Conservation (phyloP, 169 alveolate species). For the Theileria luwenshuni region DNA sequence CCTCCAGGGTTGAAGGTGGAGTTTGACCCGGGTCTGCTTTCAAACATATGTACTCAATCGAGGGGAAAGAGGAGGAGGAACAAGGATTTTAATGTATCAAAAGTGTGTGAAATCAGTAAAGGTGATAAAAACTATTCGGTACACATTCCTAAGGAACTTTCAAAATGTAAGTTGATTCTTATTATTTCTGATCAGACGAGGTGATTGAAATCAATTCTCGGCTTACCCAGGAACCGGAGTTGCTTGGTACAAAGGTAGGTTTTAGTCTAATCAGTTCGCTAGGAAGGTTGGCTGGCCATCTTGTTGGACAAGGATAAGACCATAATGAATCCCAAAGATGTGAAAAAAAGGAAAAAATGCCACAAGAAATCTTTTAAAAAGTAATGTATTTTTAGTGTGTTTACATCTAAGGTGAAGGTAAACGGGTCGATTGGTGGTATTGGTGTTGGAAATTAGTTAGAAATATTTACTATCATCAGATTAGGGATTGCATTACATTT, state of each 20-base stretch:
- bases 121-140: background rate
- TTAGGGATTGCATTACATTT: too few species aligned
- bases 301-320: conserved; percentile 54
- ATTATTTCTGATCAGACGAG: conserved; percentile 12
- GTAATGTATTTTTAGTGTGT: too few species aligned
- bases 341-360: too few species aligned
- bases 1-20: conserved; percentile 23
- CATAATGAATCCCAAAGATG: too few species aligned
- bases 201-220: conserved; percentile 19
- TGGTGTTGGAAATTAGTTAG: too few species aligned
- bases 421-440: too few species aligned
- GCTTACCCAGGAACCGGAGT: conserved; percentile 17
- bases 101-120: conserved; percentile 26
- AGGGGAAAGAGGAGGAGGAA: conserved; percentile 39
- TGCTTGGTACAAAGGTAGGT: conserved; percentile 1
- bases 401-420: too few species aligned
- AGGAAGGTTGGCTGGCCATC: conserved; percentile 63
- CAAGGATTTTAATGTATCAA: conserved; percentile 4
- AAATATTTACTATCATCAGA: too few species aligned
- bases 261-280: background rate
- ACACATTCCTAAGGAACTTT: conserved; percentile 9
- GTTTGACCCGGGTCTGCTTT: conserved; percentile 21
- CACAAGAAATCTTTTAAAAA: too few species aligned
- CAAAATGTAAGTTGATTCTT: conserved; percentile 17
- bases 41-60: conserved; percentile 26